phyloP scores from a whole-genome alignment of 345 rosid species.

The Heritiera fomes region DNA sequence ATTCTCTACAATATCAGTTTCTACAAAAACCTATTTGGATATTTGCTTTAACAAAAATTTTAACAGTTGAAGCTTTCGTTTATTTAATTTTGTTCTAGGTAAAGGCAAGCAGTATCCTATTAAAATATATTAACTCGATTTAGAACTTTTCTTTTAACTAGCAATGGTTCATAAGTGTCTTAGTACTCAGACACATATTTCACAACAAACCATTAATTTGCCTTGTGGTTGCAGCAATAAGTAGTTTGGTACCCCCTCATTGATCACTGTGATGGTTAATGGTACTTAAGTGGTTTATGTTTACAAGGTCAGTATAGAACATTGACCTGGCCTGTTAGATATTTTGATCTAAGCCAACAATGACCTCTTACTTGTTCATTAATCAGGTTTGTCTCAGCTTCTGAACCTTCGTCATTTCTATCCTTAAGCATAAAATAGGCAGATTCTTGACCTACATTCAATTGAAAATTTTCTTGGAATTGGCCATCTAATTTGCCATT shows the following conservation, averaged over 20 bases:
- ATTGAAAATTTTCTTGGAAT: not conserved
- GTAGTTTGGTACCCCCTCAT: not conserved
- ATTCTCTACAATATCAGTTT: too few relatives aligned
- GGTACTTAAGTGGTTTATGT: not conserved
- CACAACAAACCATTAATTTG: not conserved
- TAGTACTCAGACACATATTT: not conserved
- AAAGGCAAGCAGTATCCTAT: not conserved
- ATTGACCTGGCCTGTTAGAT: not conserved
- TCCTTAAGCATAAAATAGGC: not conserved
- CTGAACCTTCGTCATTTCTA: not conserved
- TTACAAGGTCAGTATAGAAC: not conserved
- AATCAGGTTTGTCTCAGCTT: not conserved
- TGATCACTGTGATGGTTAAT: not conserved
- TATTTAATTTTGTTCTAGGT: not conserved
- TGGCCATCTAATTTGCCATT: too few relatives aligned
- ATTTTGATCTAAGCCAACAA: not conserved
- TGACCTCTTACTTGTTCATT: not conserved
- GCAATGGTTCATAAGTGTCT: not conserved
- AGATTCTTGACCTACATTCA: not conserved
- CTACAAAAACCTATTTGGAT: not conserved
- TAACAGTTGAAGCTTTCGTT: not conserved
- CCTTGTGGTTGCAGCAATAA: not conserved
- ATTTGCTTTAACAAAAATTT: not conserved
- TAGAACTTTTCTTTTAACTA: not conserved
- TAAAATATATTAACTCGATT: not conserved